A percentile compares a stretch with the other conserved stretches of the same genome.
phyloP scores from a whole-genome alignment of 768 basidiomycete genomes.

The Gyrodon lividus region DNA sequence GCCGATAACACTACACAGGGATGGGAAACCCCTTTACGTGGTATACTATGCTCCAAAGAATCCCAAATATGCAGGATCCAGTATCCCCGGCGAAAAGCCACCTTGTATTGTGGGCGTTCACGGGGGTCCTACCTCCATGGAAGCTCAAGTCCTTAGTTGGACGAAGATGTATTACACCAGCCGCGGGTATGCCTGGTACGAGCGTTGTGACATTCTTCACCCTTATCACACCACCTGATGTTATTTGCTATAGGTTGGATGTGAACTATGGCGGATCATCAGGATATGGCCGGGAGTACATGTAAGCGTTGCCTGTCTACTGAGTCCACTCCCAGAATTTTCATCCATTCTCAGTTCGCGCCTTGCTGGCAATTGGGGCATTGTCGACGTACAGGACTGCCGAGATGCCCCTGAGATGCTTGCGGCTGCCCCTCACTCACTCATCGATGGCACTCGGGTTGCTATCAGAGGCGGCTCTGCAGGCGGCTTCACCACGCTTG shows the following conservation, averaged over 20 bases:
- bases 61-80: slow-evolving; percentile 52
- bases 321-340: neutral
- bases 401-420: slow-evolving; percentile 52
- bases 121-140: slow-evolving; percentile 65
- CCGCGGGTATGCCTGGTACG: slow-evolving; percentile 72
- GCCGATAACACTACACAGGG: slow-evolving; percentile 43
- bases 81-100: slow-evolving; percentile 52
- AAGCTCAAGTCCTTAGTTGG: slow-evolving; percentile 50
- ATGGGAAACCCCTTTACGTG: slow-evolving; percentile 49
- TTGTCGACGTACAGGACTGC: slow-evolving; percentile 70
- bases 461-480: slow-evolving; percentile 73
- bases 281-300: slow-evolving; percentile 70
- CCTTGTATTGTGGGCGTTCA: slow-evolving; percentile 67
- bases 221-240: neutral
- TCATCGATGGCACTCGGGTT: slow-evolving; percentile 62
- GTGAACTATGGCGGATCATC: slow-evolving; percentile 79
- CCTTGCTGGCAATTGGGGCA: slow-evolving; percentile 67
- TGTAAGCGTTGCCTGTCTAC: slow-evolving; percentile 27
- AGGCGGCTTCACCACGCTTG: slow-evolving; percentile 71
- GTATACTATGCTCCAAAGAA: slow-evolving; percentile 70
- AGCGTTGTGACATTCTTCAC: neutral
- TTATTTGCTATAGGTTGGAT: slow-evolving; percentile 47
- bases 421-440: slow-evolving; percentile 42
- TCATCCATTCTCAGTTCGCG: slow-evolving; percentile 36
- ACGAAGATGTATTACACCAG: slow-evolving; percentile 65